phyloP scores from a whole-genome alignment of 176 grass and related monocot genomes.

The Rhynchospora pubera region DNA sequence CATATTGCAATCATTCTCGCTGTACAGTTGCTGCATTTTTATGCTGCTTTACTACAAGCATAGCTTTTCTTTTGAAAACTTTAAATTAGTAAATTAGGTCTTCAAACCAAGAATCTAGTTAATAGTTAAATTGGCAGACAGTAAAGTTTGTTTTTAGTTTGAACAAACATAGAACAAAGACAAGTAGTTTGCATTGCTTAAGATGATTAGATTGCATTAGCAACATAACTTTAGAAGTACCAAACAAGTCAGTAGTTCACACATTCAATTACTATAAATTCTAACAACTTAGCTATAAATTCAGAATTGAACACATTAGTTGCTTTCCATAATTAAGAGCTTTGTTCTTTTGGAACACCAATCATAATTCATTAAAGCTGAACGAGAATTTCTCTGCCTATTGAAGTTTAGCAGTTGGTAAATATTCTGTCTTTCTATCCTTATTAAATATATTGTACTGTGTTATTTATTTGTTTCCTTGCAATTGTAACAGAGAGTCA shows the following conservation, averaged over 20 bases:
- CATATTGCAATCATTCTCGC: neutral
- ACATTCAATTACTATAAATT: neutral
- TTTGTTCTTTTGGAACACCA: neutral
- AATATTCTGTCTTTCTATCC: neutral
- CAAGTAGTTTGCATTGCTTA: neutral
- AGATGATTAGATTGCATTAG: neutral
- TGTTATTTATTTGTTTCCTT: neutral
- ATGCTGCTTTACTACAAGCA: neutral
- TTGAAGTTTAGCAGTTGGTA: neutral
- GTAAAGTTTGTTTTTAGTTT: neutral
- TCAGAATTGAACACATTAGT: neutral
- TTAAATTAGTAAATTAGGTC: neutral
- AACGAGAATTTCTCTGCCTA: neutral
- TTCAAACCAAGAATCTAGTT: neutral
- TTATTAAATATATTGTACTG: neutral
- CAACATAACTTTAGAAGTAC: neutral
- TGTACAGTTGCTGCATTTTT: neutral
- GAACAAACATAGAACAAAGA: neutral
- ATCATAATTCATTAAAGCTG: neutral
- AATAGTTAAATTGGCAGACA: neutral
- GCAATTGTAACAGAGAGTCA: neutral
- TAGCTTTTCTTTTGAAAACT: neutral
- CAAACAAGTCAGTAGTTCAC: neutral
- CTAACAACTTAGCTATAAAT: neutral
- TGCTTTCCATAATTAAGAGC: neutral